Evolutionary conservation across 257 asterid species (phyloP).

Genomic region (Solanum chilense): DNA sequence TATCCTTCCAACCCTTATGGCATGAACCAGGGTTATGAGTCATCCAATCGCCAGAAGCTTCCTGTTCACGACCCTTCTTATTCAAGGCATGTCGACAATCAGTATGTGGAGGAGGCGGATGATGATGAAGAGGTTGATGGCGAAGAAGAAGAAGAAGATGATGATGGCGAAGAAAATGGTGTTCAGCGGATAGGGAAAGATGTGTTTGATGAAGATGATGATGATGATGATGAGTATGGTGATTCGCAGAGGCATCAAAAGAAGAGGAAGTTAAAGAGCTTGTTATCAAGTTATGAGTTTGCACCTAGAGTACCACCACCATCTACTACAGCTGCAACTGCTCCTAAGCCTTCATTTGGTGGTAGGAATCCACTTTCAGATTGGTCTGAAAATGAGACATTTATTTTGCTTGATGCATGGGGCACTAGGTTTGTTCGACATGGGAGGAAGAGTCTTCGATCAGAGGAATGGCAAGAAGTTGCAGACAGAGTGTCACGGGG

Average conservation of each 20-base stretch:
- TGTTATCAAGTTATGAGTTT: slow-evolving; percentile 67
- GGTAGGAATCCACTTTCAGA: slow-evolving; percentile 80
- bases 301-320: slow-evolving; percentile 72
- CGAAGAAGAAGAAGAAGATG: slow-evolving; percentile 2
- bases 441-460: slow-evolving; percentile 86
- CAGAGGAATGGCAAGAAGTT: slow-evolving; percentile 94
- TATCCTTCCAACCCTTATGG: slow-evolving; percentile 35
- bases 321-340: slow-evolving; percentile 12
- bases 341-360: slow-evolving; percentile 43
- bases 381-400: slow-evolving; percentile 86
- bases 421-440: slow-evolving; percentile 74
- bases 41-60: slow-evolving; percentile 27
- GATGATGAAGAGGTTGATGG: slow-evolving; percentile 26
- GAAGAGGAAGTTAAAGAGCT: slow-evolving; percentile 54
- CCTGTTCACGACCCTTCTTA: slow-evolving; percentile 6
- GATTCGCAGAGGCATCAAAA: slow-evolving; percentile 41
- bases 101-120: slow-evolving; percentile 15
- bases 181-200: slow-evolving; percentile 24
- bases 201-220: slow-evolving; percentile 21
- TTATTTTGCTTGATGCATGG: slow-evolving; percentile 68
- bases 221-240: slow-evolving; percentile 33
- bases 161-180: slow-evolving; percentile 42
- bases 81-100: slow-evolving; percentile 17
- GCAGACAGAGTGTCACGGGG: slow-evolving; percentile 65
- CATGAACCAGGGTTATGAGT: slow-evolving; percentile 11